Percentiles rank a stretch among this genome's conserved stretches.
These are phyloP conservation scores for Candida andamanensis DNA, from an alignment of 805 yeast genomes.

Conservation along the genomic window DNA sequence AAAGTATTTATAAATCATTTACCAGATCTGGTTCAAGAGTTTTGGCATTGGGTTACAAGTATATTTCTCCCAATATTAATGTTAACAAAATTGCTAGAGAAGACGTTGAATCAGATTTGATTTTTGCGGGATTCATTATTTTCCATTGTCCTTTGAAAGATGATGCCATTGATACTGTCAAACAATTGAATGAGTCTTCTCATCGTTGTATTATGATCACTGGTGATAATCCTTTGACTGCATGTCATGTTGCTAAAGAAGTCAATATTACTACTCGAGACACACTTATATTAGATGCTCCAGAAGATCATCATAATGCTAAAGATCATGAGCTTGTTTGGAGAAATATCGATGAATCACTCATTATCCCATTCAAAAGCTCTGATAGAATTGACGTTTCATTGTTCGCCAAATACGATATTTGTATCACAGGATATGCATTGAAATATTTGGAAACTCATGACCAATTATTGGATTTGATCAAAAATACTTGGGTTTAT, in stretches of 20 bases:
- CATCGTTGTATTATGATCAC: conserved; percentile 98
- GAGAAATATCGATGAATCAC: conserved; percentile 79
- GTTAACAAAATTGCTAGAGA: conserved; percentile 62
- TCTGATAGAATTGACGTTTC: conserved; percentile 49
- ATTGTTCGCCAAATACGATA: conserved; percentile 64
- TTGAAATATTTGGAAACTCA: conserved; percentile 61
- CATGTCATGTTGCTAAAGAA: conserved; percentile 94
- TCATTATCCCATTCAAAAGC: conserved; percentile 61
- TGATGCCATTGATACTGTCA: conserved; percentile 86
- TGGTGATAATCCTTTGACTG: conserved; percentile 97
- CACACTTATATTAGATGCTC: conserved; percentile 79
- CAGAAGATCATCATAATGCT: conserved; percentile 60
- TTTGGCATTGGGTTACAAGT: conserved; percentile 86
- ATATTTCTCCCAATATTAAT: conserved; percentile 47
- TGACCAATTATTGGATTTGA: conserved; percentile 62
- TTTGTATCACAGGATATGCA: conserved; percentile 93
- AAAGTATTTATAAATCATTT: conserved; percentile 78
- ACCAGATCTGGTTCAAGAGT: conserved; percentile 97
- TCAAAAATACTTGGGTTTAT: conserved; percentile 92
- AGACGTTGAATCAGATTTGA: conserved; percentile 66
- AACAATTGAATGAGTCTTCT: conserved; percentile 89
- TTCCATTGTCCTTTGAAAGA: conserved; percentile 96
- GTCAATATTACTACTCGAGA: conserved; percentile 83
- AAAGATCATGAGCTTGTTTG: conserved; percentile 60
- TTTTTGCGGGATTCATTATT: conserved; percentile 88